A percentile compares a stretch with the other conserved stretches of the same genome.
Evolutionary conservation across 2,329 filamentous ascomycete genomes (phyloP).

Genomic region (Aspergillus quadrilineatus): DNA sequence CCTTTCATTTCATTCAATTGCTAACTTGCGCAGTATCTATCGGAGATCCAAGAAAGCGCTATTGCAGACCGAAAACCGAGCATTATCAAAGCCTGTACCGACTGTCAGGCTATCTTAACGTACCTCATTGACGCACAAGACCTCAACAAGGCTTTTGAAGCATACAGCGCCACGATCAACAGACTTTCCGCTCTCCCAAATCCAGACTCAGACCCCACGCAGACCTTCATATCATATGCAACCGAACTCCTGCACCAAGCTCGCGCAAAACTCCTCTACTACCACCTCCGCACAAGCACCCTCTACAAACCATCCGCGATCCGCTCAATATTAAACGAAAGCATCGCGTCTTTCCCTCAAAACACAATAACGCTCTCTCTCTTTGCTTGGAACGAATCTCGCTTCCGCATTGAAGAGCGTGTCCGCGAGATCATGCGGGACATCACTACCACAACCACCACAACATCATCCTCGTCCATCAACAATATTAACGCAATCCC

Average conservation of each 20-base stretch:
- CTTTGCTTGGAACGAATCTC: slow-evolving; percentile 70
- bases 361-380: slow-evolving; percentile 75
- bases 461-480: slow-evolving; percentile 36
- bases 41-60: slow-evolving; percentile 55
- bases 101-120: slow-evolving; percentile 63
- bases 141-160: slow-evolving; percentile 37
- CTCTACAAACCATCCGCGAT: slow-evolving; percentile 68
- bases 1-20: slow-evolving; percentile 3
- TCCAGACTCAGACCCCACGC: slow-evolving; percentile 39
- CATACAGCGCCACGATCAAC: slow-evolving; percentile 46
- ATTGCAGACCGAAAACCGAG: slow-evolving; percentile 52
- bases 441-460: slow-evolving; percentile 21
- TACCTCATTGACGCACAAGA: slow-evolving; percentile 58
- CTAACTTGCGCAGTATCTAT: slow-evolving; percentile 59
- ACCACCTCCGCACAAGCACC: slow-evolving; percentile 62
- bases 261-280: slow-evolving; percentile 63
- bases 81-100: slow-evolving; percentile 56
- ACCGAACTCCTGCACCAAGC: slow-evolving; percentile 68
- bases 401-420: slow-evolving; percentile 72
- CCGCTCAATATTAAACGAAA: slow-evolving; percentile 60
- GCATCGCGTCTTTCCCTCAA: slow-evolving; percentile 64
- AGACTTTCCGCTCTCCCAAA: slow-evolving; percentile 41
- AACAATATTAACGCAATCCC: slow-evolving; percentile 22
- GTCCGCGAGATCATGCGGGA: slow-evolving; percentile 64
- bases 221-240: slow-evolving; percentile 31